Percentiles rank a stretch among this genome's conserved stretches.
These are phyloP conservation scores for Amaranthus cruentus DNA, from an alignment of 148 eudicot genomes.

Conservation along the genomic window DNA sequence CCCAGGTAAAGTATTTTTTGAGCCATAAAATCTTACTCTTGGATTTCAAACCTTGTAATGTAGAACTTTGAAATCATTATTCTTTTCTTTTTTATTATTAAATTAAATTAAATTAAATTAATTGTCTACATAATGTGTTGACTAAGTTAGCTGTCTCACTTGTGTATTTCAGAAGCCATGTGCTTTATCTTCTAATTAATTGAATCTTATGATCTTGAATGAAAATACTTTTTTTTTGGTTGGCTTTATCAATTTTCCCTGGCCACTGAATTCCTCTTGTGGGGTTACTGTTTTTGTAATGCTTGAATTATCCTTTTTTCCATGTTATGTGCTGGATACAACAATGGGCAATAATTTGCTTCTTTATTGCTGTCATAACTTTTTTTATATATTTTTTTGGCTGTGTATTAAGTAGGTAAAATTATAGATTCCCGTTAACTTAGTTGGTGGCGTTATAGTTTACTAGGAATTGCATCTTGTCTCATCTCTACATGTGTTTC, in stretches of 20 bases:
- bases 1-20: slow-evolving; percentile 49
- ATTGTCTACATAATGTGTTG: slow-evolving; percentile 6
- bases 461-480: not conserved
- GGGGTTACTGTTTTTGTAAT: slow-evolving; percentile 1
- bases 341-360: not conserved
- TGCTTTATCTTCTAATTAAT: slow-evolving; percentile 3
- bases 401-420: not conserved
- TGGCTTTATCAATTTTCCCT: not conserved
- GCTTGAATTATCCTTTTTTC: not conserved
- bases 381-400: not conserved
- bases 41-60: not conserved
- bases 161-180: slow-evolving; percentile 4
- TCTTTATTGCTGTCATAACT: not conserved
- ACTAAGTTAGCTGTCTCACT: slow-evolving; percentile 5
- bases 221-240: not conserved
- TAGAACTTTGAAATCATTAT: not conserved
- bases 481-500: not conserved
- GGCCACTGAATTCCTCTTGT: not conserved
- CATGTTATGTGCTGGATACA: not conserved
- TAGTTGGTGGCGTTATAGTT: not conserved
- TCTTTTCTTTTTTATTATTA: too few species aligned
- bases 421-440: not conserved
- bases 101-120: too few species aligned
- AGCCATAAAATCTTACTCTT: not conserved
- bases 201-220: not conserved